Evolutionary conservation across 345 rosid species (phyloP), one percentile per base, ranked within the genome.

Genomic region (Microthlaspi erraticum): DNA sequence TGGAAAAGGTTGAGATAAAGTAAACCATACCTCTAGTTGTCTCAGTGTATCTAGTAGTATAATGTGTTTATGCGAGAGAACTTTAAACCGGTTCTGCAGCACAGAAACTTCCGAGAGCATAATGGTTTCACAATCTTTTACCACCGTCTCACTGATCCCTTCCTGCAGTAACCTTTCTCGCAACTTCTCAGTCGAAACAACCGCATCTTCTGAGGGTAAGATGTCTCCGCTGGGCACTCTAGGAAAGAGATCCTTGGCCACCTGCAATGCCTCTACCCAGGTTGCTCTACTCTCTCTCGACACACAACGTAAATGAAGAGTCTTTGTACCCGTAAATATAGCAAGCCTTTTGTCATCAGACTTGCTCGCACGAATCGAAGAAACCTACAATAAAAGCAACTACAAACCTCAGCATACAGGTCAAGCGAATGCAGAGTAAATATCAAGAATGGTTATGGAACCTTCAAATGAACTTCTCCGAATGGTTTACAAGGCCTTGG

Each of bases 341-440:
- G 90, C 80, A 36, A 94, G 89, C 87, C 99, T 87, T 74, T 90
- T 95, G 70, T 95, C 99, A 76, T 95, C 98, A 39, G 99, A 92
- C 78, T 88, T 92, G 77, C 98, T 95, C 26, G 93, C 88, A 33
- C 98, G 93, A 62, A 92, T 78, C 17, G 99, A 90, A 75, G 99
- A 88, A 71, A 95, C 99, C 98, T 93, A 86, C 57, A 67, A 53
- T 43, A 53, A 42, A 42, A 36, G 16, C 73, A 41, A 41, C 2
- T 11, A 66, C 26, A 51, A 51, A 64, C 57, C 11, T 72, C 51
- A 72, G 65, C 64, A 7, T 0, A 37, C 74, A 71, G 8, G 18
- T 38, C 9, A 38, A 54, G 26, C 2, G 43, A 39, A 32, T 11
- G 31, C 42, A 60, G 26, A 46, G 20, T 26, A 33, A 39, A 10